A percentile compares a stretch with the other conserved stretches of the same genome.
Evolutionary conservation across 768 basidiomycete species (phyloP).

Genomic region (Dioszegia aurantiaca): DNA sequence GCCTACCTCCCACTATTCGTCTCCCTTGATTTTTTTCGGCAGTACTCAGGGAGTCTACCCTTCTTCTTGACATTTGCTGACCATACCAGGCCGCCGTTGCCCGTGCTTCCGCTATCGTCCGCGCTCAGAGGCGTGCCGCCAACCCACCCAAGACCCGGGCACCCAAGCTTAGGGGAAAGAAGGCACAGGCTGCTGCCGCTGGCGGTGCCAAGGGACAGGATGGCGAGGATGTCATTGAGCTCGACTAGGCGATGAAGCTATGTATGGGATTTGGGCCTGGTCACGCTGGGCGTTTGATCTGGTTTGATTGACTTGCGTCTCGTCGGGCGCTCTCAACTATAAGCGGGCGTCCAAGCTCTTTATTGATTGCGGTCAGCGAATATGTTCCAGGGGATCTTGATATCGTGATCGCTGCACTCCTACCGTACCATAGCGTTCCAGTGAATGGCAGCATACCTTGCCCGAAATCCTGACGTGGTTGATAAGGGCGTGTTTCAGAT

Average conservation of each 20-base stretch:
- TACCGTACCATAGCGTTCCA: no score
- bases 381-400: no score
- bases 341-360: no score
- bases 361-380: no score
- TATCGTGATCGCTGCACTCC: no score
- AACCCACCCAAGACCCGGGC: slow-evolving; percentile 40
- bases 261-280: slow-evolving; percentile 6
- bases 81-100: slow-evolving; percentile 48
- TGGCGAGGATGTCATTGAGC: slow-evolving; percentile 47
- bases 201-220: slow-evolving; percentile 20
- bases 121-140: slow-evolving; percentile 29
- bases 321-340: no score
- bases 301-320: no score
- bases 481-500: slow-evolving; percentile 7
- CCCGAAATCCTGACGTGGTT: slow-evolving; percentile 6
- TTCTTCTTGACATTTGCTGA: slow-evolving; percentile 10
- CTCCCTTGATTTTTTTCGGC: no score
- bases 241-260: slow-evolving; percentile 33
- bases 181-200: slow-evolving; percentile 18
- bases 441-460: no score
- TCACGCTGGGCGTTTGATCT: no score
- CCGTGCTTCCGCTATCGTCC: slow-evolving; percentile 43
- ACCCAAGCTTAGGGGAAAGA: slow-evolving; percentile 38
- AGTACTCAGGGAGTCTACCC: no score
- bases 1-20: no score